Conservation (phyloP, 441 rosid species). For the Arabidopsis lyrata region DNA sequence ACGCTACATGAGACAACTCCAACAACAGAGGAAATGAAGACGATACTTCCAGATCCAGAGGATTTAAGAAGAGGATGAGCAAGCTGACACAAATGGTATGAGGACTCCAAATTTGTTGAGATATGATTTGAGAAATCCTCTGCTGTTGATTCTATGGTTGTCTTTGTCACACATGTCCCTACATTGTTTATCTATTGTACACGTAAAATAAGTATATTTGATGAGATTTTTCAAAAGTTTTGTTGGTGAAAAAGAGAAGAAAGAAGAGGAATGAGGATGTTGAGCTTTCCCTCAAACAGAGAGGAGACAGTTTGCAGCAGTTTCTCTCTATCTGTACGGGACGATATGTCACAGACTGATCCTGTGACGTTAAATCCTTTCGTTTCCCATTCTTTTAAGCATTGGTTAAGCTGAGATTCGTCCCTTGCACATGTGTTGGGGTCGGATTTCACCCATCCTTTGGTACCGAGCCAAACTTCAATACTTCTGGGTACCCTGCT, state of each 20-base stretch:
- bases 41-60: conserved; percentile 30
- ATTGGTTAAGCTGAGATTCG: too few relatives aligned
- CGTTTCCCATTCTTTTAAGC: conserved; percentile 22
- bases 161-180: conserved; percentile 40
- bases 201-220: neutral
- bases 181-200: conserved; percentile 48
- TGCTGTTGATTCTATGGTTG: conserved; percentile 32
- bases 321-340: conserved; percentile 21
- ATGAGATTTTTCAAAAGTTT: neutral
- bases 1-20: conserved; percentile 24
- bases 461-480: too few relatives aligned
- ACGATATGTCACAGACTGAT: conserved; percentile 43
- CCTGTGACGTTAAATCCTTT: conserved; percentile 46
- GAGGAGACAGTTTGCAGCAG: conserved; percentile 21
- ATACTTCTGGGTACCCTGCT: too few relatives aligned
- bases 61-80: conserved; percentile 28
- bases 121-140: conserved; percentile 41
- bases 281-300: neutral
- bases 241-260: neutral
- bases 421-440: too few relatives aligned
- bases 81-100: conserved; percentile 47
- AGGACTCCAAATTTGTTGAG: conserved; percentile 49
- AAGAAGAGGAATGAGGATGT: neutral
- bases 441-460: too few relatives aligned
- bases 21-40: conserved; percentile 31